Conservation (phyloP, 345 rosid species). For the Gynandropsis gynandra region DNA sequence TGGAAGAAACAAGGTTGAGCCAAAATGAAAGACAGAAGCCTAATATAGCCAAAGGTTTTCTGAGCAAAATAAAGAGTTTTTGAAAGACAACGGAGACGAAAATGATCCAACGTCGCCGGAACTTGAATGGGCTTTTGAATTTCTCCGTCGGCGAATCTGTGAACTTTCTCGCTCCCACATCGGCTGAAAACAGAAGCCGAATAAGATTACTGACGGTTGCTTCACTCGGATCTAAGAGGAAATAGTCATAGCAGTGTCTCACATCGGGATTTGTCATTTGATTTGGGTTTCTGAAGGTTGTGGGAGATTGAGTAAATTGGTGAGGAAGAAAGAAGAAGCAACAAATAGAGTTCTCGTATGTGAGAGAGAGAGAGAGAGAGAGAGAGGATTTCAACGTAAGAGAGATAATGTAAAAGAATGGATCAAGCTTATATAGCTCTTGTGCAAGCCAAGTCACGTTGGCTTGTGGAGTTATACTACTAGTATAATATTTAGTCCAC, state of each 20-base stretch:
- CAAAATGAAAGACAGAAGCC: conserved; percentile 27
- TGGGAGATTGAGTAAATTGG: no score
- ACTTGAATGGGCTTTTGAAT: conserved; percentile 9
- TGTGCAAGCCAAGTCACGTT: no score
- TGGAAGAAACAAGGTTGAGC: conserved; percentile 39
- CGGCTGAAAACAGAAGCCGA: conserved; percentile 31
- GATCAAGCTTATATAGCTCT: no score
- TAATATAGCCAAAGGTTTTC: conserved; percentile 16
- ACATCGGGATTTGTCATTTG: no score
- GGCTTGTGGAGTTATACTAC: no score
- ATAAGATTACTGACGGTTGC: conserved; percentile 35
- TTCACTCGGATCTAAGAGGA: conserved; percentile 25
- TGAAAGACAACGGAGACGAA: conserved; percentile 41
- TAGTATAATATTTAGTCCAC: no score
- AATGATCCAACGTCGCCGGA: conserved; percentile 43
- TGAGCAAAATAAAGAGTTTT: conserved; percentile 27
- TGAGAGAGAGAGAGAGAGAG: no score
- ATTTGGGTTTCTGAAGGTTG: no score
- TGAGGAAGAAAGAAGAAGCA: no score
- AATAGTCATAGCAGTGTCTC: conserved; percentile 11
- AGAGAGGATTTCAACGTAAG: no score
- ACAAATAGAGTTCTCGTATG: no score
- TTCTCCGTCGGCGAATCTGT: conserved; percentile 23
- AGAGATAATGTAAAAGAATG: no score
- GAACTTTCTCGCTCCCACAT: conserved; percentile 21